Percentiles rank a stretch among this genome's conserved stretches.
Conservation (phyloP, 306 rosid genomes). For the Prunus armeniaca region DNA sequence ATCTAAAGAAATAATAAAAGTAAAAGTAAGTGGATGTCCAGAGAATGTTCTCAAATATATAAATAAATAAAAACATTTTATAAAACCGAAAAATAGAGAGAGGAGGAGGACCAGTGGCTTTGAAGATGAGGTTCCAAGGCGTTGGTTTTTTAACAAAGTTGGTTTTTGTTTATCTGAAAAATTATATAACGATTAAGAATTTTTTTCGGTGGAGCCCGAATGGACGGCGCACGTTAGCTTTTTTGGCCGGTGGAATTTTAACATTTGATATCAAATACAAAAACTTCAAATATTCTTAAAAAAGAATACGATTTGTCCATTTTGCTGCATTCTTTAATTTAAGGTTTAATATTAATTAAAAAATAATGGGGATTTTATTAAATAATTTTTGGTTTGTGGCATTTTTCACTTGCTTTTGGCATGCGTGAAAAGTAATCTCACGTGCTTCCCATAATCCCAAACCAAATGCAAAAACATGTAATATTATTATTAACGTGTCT, state of each 20-base stretch:
- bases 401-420: slow-evolving; percentile 58
- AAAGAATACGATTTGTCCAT: too few relatives aligned
- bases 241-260: too few relatives aligned
- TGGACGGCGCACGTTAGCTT: too few relatives aligned
- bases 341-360: too few relatives aligned
- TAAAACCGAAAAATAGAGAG: neutral
- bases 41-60: neutral
- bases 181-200: neutral
- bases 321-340: too few relatives aligned
- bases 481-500: neutral
- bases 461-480: slow-evolving; percentile 1
- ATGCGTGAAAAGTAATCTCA: slow-evolving; percentile 81
- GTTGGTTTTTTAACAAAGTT: neutral
- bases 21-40: neutral
- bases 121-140: slow-evolving; percentile 1
- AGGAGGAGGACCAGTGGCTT: slow-evolving; percentile 12
- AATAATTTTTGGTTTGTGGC: slow-evolving; percentile 8
- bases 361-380: neutral
- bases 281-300: too few relatives aligned
- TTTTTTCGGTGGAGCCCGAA: neutral
- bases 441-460: slow-evolving; percentile 61
- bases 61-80: neutral
- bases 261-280: too few relatives aligned
- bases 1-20: too few relatives aligned
- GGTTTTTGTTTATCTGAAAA: neutral